phyloP scores from a whole-genome alignment of 2,329 filamentous ascomycete genomes.

The Falciphora oryzae region DNA sequence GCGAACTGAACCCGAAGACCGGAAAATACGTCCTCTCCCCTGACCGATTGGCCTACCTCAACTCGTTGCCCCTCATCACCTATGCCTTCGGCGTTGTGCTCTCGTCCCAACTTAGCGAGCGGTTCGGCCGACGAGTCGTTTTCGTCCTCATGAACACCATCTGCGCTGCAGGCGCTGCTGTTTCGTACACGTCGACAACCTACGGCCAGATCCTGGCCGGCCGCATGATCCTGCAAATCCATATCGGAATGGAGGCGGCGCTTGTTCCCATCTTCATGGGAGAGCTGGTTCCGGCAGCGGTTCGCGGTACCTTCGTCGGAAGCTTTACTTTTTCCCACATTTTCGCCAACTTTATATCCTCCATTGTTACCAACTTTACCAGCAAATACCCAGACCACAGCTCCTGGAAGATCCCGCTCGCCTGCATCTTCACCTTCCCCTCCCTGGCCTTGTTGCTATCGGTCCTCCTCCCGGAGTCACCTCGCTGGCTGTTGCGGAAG shows the following conservation, averaged over 20 bases:
- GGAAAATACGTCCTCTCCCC: slow-evolving; percentile 14
- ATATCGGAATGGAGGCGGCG: slow-evolving; percentile 14
- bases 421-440: slow-evolving; percentile 16
- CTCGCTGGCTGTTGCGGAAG: slow-evolving; percentile 23
- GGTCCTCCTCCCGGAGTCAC: slow-evolving; percentile 21
- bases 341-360: slow-evolving; percentile 17
- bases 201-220: slow-evolving; percentile 14
- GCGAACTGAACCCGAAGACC: slow-evolving; percentile 13
- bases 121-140: slow-evolving; percentile 13
- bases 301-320: slow-evolving; percentile 16
- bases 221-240: slow-evolving; percentile 13
- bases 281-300: slow-evolving; percentile 18
- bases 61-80: slow-evolving; percentile 15
- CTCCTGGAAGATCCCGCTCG: slow-evolving; percentile 18
- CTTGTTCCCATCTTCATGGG: slow-evolving; percentile 19
- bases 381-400: slow-evolving; percentile 15
- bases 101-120: slow-evolving; percentile 12
- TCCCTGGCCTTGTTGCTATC: slow-evolving; percentile 14
- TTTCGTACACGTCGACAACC: slow-evolving; percentile 13
- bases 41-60: slow-evolving; percentile 18
- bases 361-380: slow-evolving; percentile 18
- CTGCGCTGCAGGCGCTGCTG: slow-evolving; percentile 10
- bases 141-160: slow-evolving; percentile 16
- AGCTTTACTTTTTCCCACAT: slow-evolving; percentile 18
- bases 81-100: slow-evolving; percentile 12